phyloP scores from a whole-genome alignment of 345 rosid species.

The Dimocarpus longan region DNA sequence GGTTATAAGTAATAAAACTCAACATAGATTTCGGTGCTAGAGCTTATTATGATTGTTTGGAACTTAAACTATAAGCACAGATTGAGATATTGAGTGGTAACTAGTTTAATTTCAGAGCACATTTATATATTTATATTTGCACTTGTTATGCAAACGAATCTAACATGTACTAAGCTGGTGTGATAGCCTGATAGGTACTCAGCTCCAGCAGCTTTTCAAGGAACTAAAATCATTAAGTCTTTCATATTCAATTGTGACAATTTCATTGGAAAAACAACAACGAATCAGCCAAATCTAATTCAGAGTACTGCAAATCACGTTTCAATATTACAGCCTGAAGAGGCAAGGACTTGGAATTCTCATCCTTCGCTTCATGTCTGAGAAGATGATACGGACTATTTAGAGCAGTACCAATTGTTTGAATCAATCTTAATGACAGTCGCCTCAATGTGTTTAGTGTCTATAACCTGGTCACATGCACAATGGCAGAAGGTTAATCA shows the following conservation, averaged over 20 bases:
- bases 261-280: background rate
- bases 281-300: no score
- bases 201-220: no score
- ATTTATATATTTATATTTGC: no score
- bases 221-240: background rate
- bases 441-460: background rate
- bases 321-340: background rate
- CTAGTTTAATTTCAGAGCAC: no score
- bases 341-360: background rate
- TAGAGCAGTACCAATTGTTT: background rate
- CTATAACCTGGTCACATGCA: background rate
- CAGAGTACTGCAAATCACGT: background rate
- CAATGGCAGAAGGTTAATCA: background rate
- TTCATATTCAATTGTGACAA: background rate
- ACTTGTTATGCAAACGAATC: no score
- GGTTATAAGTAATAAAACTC: no score
- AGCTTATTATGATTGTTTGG: no score
- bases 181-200: no score
- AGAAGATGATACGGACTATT: background rate
- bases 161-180: no score
- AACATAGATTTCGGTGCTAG: no score
- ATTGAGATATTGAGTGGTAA: no score
- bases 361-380: background rate
- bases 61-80: no score
- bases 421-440: background rate